Percentiles rank a stretch among this genome's conserved stretches.
phyloP scores from a whole-genome alignment of 148 eudicot genomes.

The Persicaria tinctoria region DNA sequence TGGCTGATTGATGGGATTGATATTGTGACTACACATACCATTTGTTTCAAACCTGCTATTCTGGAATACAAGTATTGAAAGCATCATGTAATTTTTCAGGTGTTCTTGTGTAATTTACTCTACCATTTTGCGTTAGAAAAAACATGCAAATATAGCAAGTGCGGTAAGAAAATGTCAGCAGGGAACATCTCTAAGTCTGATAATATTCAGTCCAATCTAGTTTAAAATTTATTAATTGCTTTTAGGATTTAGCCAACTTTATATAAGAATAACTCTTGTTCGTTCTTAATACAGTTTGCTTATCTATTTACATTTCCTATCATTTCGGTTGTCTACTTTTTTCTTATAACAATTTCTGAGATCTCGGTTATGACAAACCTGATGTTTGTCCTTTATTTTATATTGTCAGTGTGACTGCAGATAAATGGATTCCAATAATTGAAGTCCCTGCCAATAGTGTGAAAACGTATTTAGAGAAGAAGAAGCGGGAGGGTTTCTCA shows the following conservation, averaged over 20 bases:
- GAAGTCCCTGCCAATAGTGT: slow-evolving; percentile 78
- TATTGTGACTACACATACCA: not conserved
- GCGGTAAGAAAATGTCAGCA: not conserved
- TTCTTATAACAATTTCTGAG: not conserved
- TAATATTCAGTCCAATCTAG: not conserved
- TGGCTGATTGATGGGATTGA: not conserved
- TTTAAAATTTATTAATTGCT: too few relatives aligned
- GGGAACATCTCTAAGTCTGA: not conserved
- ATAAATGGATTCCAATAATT: slow-evolving; percentile 86
- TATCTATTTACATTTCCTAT: not conserved
- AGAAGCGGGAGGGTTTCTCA: slow-evolving; percentile 78
- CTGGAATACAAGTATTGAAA: not conserved
- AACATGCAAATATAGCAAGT: not conserved
- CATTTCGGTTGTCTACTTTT: not conserved
- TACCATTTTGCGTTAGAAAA: not conserved
- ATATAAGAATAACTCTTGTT: not conserved
- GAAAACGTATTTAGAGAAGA: slow-evolving; percentile 70
- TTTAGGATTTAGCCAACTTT: too few relatives aligned
- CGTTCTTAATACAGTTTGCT: not conserved
- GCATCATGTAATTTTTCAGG: not conserved
- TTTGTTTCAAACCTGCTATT: not conserved
- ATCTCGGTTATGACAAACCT: not conserved
- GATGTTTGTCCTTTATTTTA: slow-evolving; percentile 1
- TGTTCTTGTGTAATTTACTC: not conserved
- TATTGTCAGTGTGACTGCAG: slow-evolving; percentile 82